Base-by-base conservation (phyloP, 306 rosid species). In the Medicago ruthenica region DNA sequence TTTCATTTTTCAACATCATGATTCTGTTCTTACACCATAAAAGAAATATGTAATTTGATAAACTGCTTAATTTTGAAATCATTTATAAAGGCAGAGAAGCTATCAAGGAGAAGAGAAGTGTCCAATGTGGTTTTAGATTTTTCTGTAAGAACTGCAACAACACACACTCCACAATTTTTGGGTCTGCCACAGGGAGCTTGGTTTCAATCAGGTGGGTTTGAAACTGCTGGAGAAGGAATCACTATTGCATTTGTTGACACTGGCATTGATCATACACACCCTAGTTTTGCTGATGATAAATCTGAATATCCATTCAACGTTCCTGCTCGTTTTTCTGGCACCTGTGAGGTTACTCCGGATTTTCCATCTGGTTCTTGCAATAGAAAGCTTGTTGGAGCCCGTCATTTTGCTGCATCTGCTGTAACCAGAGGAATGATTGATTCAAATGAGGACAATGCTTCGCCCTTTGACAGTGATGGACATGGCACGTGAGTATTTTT, bases 351-450 rank as follows among this genome's bases (percentile, higher is more conserved):
- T 81, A 90, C 93, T 75, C 83, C 37, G 4, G 97, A 95, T 88
- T 95, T 95, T 76, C 99, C 99, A 18, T 92, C 98, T 21, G 99
- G 99, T 68, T 95, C 99, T 27, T 95, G 99, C 85, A 95, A 95
- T 64, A 86, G 98, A 87, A 95, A 95, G 89, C 97, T 95, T 66
- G 85, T 95, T 63, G 99, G 96, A 20, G 99, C 98, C 5, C 96
- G 92, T 37, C 99, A 95, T 84, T 95, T 95, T 70, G 99, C 99
- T 6, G 91, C 97, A 36, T 95, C 99, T 60, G 98, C 92, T 66
- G 90, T 90, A 81, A 89, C 87, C 65, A 87, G 98, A 76, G 99
- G 97, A 85, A 85, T 95, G 70, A 89, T 95, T 71, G 88, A 95
- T 79, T 63, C 88, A 67, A 71, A 87, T 69, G 85, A 89, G 83